These are phyloP conservation scores for Yarrowia sp. DNA, from an alignment of 805 yeast species.

Conservation along the genomic window DNA sequence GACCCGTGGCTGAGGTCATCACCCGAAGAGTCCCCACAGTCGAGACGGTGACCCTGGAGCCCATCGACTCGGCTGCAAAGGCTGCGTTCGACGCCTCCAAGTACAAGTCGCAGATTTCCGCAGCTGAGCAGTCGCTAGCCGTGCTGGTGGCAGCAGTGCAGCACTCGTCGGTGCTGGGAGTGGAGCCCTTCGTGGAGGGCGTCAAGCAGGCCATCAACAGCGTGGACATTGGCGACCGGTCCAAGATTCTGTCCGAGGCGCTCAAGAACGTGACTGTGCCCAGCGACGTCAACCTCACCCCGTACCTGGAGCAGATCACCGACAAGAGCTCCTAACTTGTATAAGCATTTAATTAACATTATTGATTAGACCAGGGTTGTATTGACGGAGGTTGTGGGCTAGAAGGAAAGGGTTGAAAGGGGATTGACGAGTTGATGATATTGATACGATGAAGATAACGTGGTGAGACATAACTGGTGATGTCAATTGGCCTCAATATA, in stretches of 20 bases:
- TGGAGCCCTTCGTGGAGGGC: slow-evolving; percentile 45
- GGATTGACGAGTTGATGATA: background rate
- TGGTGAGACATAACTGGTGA: too few relatives aligned
- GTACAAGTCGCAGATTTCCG: slow-evolving; percentile 38
- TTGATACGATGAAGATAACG: too few relatives aligned
- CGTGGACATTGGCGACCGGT: slow-evolving; percentile 39
- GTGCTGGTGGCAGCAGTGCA: slow-evolving; percentile 43
- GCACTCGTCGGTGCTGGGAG: slow-evolving; percentile 42
- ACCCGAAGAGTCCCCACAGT: slow-evolving; percentile 35
- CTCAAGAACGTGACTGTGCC: slow-evolving; percentile 44
- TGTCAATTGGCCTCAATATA: too few relatives aligned
- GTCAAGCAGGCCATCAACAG: slow-evolving; percentile 41
- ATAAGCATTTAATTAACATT: slow-evolving; percentile 25
- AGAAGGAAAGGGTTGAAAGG: too few relatives aligned
- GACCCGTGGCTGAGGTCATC: slow-evolving; percentile 23
- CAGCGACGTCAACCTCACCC: slow-evolving; percentile 43
- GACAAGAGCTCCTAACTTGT: slow-evolving; percentile 17
- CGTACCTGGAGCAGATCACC: slow-evolving; percentile 41
- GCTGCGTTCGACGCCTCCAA: slow-evolving; percentile 35
- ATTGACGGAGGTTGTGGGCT: background rate
- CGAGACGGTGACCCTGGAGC: slow-evolving; percentile 33
- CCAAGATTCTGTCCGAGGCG: slow-evolving; percentile 43
- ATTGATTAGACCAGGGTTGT: slow-evolving; percentile 1
- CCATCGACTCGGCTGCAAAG: background rate
- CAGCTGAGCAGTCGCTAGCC: slow-evolving; percentile 43